Percentiles rank a stretch among this genome's conserved stretches.
phyloP scores from a whole-genome alignment of 169 alveolate genomes.

The Cystoisospora suis region DNA sequence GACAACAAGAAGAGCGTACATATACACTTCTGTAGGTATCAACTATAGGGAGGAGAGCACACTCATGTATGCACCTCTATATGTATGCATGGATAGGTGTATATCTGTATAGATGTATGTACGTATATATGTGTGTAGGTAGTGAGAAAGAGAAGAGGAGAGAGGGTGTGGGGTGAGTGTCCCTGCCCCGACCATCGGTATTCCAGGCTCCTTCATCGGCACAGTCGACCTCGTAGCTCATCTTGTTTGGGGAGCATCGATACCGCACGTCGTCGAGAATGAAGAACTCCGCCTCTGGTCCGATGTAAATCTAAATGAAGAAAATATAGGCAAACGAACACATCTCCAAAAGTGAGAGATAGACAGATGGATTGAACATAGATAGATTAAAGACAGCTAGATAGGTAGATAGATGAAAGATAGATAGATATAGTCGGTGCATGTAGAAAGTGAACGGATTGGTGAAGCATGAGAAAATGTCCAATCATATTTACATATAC shows the following conservation, averaged over 20 bases:
- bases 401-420: too few species aligned
- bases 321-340: too few species aligned
- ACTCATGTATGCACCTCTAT: not conserved
- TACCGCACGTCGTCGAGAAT: constrained; percentile 76
- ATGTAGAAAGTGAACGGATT: too few species aligned
- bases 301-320: constrained; percentile 62
- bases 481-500: too few species aligned
- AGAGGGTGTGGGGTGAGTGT: not conserved
- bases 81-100: not conserved
- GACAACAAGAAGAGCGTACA: too few species aligned
- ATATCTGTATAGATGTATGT: not conserved
- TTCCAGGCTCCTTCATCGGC: constrained; percentile 70
- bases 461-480: too few species aligned
- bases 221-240: constrained; percentile 67
- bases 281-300: constrained; percentile 82
- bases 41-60: too few species aligned
- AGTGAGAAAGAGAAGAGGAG: not conserved
- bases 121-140: not conserved
- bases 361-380: too few species aligned
- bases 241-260: constrained; percentile 66
- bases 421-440: too few species aligned
- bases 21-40: too few species aligned
- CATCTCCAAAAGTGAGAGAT: too few species aligned
- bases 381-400: too few species aligned
- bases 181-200: constrained; percentile 41